Percentiles rank a stretch among this genome's conserved stretches.
These are phyloP conservation scores for Fagopyrum esculentum DNA, from an alignment of 148 eudicot species.

Conservation along the genomic window DNA sequence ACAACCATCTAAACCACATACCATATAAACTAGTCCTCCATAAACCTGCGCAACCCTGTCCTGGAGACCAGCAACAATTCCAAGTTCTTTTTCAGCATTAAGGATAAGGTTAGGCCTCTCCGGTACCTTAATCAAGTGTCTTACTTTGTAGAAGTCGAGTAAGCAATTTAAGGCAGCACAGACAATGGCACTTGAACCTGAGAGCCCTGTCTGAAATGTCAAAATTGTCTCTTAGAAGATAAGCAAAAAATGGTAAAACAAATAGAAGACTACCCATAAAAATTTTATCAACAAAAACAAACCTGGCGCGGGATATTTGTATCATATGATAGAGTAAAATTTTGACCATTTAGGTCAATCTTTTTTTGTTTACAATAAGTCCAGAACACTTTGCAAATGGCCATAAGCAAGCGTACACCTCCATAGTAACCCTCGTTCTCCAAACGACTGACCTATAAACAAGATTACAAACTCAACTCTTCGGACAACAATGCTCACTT, in stretches of 20 bases:
- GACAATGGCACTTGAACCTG: conserved; percentile 93
- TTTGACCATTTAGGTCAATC: conserved; percentile 51
- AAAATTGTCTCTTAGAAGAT: conserved; percentile 7
- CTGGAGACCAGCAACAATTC: conserved; percentile 95
- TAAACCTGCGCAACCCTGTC: conserved; percentile 95
- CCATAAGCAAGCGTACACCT: conserved; percentile 95
- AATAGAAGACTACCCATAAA: neutral
- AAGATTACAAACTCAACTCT: neutral
- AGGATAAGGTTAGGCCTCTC: conserved; percentile 80
- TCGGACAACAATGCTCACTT: neutral
- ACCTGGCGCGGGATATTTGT: conserved; percentile 99
- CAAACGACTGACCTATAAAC: conserved; percentile 60
- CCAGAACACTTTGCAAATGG: conserved; percentile 71
- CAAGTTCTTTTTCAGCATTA: conserved; percentile 89
- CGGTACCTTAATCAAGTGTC: conserved; percentile 68
- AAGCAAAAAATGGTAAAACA: neutral
- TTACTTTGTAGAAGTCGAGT: conserved; percentile 78
- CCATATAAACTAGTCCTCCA: conserved; percentile 95
- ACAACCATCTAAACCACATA: conserved; percentile 18
- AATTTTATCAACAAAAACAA: conserved; percentile 6
- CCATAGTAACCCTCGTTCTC: conserved; percentile 85
- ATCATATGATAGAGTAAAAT: conserved; percentile 79
- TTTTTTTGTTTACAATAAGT: conserved; percentile 60
- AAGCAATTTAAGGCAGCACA: conserved; percentile 96
- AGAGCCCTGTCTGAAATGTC: conserved; percentile 73